Base-by-base conservation (phyloP, 768 basidiomycete species). In the Amanita rubescens region DNA sequence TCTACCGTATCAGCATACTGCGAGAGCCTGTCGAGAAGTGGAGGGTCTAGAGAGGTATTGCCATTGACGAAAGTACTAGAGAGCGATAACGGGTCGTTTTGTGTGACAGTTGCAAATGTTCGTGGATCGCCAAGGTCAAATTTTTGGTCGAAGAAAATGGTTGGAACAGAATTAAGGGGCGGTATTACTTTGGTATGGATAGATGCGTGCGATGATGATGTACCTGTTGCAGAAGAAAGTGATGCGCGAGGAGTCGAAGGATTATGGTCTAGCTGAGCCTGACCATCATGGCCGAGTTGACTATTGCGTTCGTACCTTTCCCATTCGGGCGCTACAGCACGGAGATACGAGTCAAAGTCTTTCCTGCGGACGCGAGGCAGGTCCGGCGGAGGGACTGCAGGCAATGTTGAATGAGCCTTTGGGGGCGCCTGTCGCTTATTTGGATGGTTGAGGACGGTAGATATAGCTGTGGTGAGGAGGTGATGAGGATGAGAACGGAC, bases 1-100 rank as follows among this genome's bases (percentile, higher is more conserved):
- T 99, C 96, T 57, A 98, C 81, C 0, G 87, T 87, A 65, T 97
- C 96, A 2, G 94, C 85, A 62, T 95, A 87, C 53, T 91, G 86
- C 9, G 93, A 94, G 57, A 97, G 82, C 61, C 84, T 87, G 64
- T 97, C 94, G 9, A 95, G 84, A 3, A 94, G 72, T 0, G 86
- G 87, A 2, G 34, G 22, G n/a, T 46, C 52, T 12, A 5, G 15
- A 1, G 19, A 14, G 7, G 30, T 15, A n/a, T 45, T 24, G n/a
- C 34, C 44, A 27, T 53, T 46, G 24, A 34, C 8, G 20, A 34
- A n/a, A n/a, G 20, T 24, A 65, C 84, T 75, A 8, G 87, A 76
- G 49, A 87, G 75, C 2, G 84, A 71, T 0, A 81, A 73, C 0
- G 85, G 81, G 59, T 88, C 85, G 65, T 78, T 77, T 60, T 85